Evolutionary conservation across 768 basidiomycete species (phyloP), one percentile per base, ranked within the genome.

Genomic region (Agrocybe praecox): DNA sequence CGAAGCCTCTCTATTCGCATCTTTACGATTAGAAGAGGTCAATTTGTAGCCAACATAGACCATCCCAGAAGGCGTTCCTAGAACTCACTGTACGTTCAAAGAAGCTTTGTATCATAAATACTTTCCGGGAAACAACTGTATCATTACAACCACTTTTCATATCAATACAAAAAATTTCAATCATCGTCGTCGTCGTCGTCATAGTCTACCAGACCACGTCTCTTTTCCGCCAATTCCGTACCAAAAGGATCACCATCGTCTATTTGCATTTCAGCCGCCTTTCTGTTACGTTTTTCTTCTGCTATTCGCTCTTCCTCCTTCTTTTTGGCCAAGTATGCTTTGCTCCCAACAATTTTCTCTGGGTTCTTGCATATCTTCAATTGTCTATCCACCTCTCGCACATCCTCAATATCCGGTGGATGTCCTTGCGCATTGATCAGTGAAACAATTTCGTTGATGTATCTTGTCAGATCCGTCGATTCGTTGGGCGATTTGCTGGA

Each of bases 351-450:
- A 6, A 96, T 88, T 71, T 96, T 97, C 72, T 96, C 95, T 5
- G 97, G 97, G 65, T 99, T 98, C 69, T 94, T 92, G 78, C 96
- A 98, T 34, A 89, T 66, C 65, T 85, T 88, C 46, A 99, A 76
- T 45, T 94, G 80, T 67, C 89, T 83, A 70, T 99, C 97, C 7
- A 98, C 88, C 65, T 92, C 90, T 14, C 92, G 89, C 14, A 98
- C 94, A 26, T 82, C 78, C 57, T 94, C 94, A 12, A 96, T 79
- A 56, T 92, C 80, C n/a, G 94, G 86, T 22, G 82, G 80, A 18
- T 79, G 78, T 15, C 88, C 86, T 18, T 82, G 71, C 6, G 73
- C 67, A 6, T 72, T 70, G 26, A 92, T 86, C 63, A 89, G 67
- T 11, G 64, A 61, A 63, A 83, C 82, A 60, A 94, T 82, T n/a